phyloP scores from a whole-genome alignment of 352 stramenopile species.

The Globisporangium heterothallicum region DNA sequence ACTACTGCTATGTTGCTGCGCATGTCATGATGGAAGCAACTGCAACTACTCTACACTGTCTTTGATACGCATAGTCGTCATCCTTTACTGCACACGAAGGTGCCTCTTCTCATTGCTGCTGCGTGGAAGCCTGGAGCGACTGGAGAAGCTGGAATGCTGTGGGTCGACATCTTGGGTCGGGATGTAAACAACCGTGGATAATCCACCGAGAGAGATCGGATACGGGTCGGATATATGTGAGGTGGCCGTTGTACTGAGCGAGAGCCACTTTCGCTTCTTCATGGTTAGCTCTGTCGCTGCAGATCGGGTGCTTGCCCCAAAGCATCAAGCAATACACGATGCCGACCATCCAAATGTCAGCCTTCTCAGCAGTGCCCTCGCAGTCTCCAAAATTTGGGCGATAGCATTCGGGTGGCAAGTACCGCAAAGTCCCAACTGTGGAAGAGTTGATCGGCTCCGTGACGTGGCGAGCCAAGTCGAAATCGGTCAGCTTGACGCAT shows the following conservation, averaged over 20 bases:
- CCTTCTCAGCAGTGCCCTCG: slow-evolving; percentile 67
- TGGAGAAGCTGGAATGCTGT: slow-evolving; percentile 58
- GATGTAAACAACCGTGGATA: slow-evolving; percentile 61
- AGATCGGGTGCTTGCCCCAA: slow-evolving; percentile 72
- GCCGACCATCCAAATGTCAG: slow-evolving; percentile 81
- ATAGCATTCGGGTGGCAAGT: slow-evolving; percentile 74
- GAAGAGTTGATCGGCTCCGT: slow-evolving; percentile 53
- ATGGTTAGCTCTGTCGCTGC: slow-evolving; percentile 48
- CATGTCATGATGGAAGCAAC: slow-evolving; percentile 2
- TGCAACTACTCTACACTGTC: slow-evolving; percentile 12
- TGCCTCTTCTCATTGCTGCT: slow-evolving; percentile 12
- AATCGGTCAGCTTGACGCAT: slow-evolving; percentile 89
- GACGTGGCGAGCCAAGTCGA: slow-evolving; percentile 76
- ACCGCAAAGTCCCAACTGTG: slow-evolving; percentile 66
- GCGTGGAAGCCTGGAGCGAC: slow-evolving; percentile 33
- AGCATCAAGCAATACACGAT: slow-evolving; percentile 77
- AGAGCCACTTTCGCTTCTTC: slow-evolving; percentile 32
- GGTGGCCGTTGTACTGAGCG: slow-evolving; percentile 22
- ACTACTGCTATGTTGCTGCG: slow-evolving; percentile 7
- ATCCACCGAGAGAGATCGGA: slow-evolving; percentile 63
- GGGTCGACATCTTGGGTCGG: slow-evolving; percentile 55
- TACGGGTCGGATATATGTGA: slow-evolving; percentile 31
- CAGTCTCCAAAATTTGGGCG: slow-evolving; percentile 47
- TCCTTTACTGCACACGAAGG: slow-evolving; percentile 5
- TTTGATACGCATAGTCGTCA: slow-evolving; percentile 10